Base-by-base conservation (phyloP, 2,329 filamentous ascomycete species). In the Aspergillus intermedius region DNA sequence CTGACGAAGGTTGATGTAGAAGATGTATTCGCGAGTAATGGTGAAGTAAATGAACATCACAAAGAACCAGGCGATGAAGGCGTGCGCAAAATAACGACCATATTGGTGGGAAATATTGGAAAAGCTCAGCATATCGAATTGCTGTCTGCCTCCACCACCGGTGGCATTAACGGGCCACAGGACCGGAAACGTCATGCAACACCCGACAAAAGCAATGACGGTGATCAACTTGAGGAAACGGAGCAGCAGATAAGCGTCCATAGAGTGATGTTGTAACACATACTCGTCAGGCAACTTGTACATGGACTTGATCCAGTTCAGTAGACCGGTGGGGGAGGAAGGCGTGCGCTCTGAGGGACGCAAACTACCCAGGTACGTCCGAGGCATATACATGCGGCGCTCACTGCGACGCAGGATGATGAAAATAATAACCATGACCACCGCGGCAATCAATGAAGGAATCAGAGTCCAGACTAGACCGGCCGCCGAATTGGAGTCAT, bases 201-300 rank as follows among this genome's bases (percentile, higher is more conserved):
- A 88, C 49, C 93, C 93, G 8, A 91, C 84, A 42, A 97, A 80
- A 70, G 86, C 91, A 56, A 94, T 86, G 51, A 86, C 77, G 47
- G 85, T 81, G 23, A 85, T 74, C 47, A 93, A 85, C 62, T 90
- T 88, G 54, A 97, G 73, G 62, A 91, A 95, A 32, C 91, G 88
- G 23, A 97, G 77, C 66, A 94, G 89, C 45, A 97, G 82, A 68
- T 91, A 97, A 28, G 87, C 87, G 66, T 98, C 91, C 54, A 98
- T 80, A 0, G 90, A 94, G 65, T 91, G 88, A 72, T 95, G 89
- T 61, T 93, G 88, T 19, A 97, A 80, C 22, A 91, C 82, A 62
- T 88, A 89, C 37, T 83, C 83, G 65, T 97, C 91, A 3, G 79
- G 75, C 17, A 83, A 67, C 58, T 78, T 79, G 72, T 81, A 85